A percentile compares a stretch with the other conserved stretches of the same genome.
Evolutionary conservation across 2,329 filamentous ascomycete genomes (phyloP).

Genomic region (Talaromyces sp.): DNA sequence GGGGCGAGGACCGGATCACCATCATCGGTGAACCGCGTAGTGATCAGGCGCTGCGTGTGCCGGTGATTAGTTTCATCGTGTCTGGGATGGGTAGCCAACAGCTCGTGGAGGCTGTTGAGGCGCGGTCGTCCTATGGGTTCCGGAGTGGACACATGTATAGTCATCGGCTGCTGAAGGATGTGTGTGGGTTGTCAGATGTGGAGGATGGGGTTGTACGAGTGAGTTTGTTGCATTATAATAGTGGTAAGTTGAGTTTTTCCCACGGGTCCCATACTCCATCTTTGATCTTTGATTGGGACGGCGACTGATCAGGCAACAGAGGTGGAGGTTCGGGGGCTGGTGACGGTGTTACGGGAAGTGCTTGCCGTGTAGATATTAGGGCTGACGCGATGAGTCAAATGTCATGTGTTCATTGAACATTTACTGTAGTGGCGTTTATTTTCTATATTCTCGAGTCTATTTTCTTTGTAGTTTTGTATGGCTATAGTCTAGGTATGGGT

Average conservation of each 20-base stretch:
- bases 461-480: no score
- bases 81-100: conserved; percentile 58
- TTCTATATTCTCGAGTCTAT: no score
- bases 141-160: conserved; percentile 72
- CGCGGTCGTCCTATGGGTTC: conserved; percentile 61
- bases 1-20: conserved; percentile 54
- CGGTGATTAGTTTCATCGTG: conserved; percentile 69
- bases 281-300: no score
- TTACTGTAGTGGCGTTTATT: no score
- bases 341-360: conserved; percentile 18
- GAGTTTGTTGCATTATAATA: conserved; percentile 76
- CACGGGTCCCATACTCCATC: not conserved
- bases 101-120: conserved; percentile 66
- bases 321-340: conserved; percentile 23
- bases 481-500: no score
- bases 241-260: conserved; percentile 49
- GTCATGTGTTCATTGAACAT: not conserved
- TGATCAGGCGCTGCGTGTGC: conserved; percentile 57
- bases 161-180: conserved; percentile 62
- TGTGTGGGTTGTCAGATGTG: conserved; percentile 60
- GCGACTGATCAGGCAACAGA: conserved; percentile 20
- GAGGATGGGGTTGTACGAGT: conserved; percentile 68
- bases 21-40: conserved; percentile 61
- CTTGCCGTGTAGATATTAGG: conserved; percentile 6
- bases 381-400: not conserved